Evolutionary conservation across 1,284 basidiomycete species (phyloP).

Genomic region (Xanthoconium separans): DNA sequence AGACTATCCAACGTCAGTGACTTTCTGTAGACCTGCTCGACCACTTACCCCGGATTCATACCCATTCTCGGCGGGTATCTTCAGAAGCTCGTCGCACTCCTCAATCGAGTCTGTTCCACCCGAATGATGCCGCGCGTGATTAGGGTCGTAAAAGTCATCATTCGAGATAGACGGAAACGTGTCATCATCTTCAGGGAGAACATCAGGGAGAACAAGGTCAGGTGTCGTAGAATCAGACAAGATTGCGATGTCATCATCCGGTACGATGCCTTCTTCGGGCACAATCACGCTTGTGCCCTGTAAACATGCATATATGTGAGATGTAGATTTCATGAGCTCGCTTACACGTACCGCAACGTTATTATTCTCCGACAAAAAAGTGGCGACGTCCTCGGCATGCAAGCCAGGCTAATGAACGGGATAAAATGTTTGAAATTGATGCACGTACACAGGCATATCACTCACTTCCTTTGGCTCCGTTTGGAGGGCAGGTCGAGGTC

Average conservation of each 20-base stretch:
- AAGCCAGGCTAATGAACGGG: not conserved
- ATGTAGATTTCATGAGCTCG: not conserved
- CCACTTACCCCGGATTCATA: slow-evolving; percentile 16
- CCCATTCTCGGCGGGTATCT: not conserved
- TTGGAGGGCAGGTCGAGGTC: not conserved
- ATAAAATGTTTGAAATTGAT: not conserved
- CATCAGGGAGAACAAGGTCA: slow-evolving; percentile 23
- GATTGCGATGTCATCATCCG: not conserved
- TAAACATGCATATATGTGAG: not conserved
- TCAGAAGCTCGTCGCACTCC: slow-evolving; percentile 22
- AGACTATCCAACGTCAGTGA: slow-evolving; percentile 14
- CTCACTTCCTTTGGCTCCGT: not conserved
- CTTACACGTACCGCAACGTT: slow-evolving; percentile 7
- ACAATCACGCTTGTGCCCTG: slow-evolving; percentile 2
- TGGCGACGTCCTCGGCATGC: not conserved
- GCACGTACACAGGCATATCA: not conserved
- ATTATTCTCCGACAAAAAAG: not conserved
- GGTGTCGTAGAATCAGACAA: slow-evolving; percentile 7
- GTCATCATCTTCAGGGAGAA: slow-evolving; percentile 6
- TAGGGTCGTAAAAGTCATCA: not conserved
- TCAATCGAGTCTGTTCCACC: slow-evolving; percentile 17
- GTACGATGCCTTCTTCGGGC: not conserved
- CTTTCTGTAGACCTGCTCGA: not conserved
- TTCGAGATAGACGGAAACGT: not conserved
- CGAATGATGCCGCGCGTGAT: not conserved